Conservation (phyloP, 2,329 filamentous ascomycete genomes). For the Verticillium alfalfae region DNA sequence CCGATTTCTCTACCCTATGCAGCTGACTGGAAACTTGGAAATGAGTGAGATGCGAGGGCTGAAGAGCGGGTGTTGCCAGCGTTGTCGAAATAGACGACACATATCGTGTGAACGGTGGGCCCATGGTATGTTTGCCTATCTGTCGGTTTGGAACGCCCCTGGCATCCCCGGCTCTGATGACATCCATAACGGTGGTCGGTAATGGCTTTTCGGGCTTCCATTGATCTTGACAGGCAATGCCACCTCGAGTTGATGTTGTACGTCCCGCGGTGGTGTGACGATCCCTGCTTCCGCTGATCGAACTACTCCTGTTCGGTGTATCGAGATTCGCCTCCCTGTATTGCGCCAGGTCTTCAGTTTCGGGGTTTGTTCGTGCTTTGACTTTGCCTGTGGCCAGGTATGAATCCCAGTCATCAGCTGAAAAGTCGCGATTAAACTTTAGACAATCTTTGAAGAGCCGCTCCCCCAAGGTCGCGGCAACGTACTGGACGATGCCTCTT, state of each 20-base stretch:
- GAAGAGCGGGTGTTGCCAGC: slow-evolving; percentile 15
- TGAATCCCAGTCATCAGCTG: slow-evolving; percentile 48
- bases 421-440: slow-evolving; percentile 51
- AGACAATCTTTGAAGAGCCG: slow-evolving; percentile 58
- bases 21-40: slow-evolving; percentile 11
- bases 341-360: background rate
- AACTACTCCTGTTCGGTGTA: background rate
- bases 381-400: slow-evolving; percentile 45
- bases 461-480: slow-evolving; percentile 47
- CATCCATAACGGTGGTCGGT: slow-evolving; percentile 23
- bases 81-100: slow-evolving; percentile 24
- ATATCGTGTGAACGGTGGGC: slow-evolving; percentile 23
- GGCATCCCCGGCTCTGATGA: slow-evolving; percentile 22
- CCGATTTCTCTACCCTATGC: slow-evolving; percentile 2
- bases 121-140: slow-evolving; percentile 21
- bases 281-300: background rate
- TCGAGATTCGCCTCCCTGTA: background rate
- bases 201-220: slow-evolving; percentile 27
- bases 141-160: slow-evolving; percentile 24
- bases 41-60: slow-evolving; percentile 7
- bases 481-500: slow-evolving; percentile 50
- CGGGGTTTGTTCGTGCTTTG: slow-evolving; percentile 2
- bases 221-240: slow-evolving; percentile 2
- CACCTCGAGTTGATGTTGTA: background rate
- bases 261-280: background rate